phyloP scores from a whole-genome alignment of 495 filamentous ascomycete genomes.

The Podospora pseudopauciseta region DNA sequence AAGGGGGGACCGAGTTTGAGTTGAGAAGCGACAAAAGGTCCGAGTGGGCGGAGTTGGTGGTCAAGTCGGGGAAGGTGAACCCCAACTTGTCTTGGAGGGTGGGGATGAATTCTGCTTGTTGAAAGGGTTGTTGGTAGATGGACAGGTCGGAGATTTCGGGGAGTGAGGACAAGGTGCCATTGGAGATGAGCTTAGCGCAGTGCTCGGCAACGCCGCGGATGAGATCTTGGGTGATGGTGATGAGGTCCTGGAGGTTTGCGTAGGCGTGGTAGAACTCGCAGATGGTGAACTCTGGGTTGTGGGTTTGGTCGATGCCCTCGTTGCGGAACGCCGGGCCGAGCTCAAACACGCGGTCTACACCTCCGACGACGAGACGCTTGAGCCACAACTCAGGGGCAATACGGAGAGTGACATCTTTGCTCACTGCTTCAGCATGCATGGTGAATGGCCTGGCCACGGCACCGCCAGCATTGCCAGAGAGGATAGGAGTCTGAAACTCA shows the following conservation, averaged over 20 bases:
- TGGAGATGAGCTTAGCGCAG: conserved; percentile 48
- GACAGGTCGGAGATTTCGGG: conserved; percentile 45
- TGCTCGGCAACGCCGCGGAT: conserved; percentile 55
- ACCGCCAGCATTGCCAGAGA: conserved; percentile 71
- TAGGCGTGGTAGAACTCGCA: conserved; percentile 96
- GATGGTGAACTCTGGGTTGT: conserved; percentile 97
- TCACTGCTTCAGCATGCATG: conserved; percentile 63
- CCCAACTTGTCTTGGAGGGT: conserved; percentile 64
- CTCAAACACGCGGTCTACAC: conserved; percentile 88
- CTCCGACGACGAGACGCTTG: conserved; percentile 93
- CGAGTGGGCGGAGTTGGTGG: conserved; percentile 47
- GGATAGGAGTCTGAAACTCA: conserved; percentile 86
- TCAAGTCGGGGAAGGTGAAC: conserved; percentile 66
- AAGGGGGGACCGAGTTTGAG: conserved; percentile 43
- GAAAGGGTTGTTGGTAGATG: conserved; percentile 46
- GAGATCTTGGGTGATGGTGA: conserved; percentile 66
- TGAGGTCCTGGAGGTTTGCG: conserved; percentile 71
- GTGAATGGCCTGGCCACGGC: conserved; percentile 88
- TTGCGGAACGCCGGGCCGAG: conserved; percentile 90
- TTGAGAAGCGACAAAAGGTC: conserved; percentile 57
- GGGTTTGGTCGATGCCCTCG: conserved; percentile 91
- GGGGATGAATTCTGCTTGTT: conserved; percentile 74
- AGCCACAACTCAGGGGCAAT: conserved; percentile 94
- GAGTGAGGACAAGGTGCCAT: conserved; percentile 44
- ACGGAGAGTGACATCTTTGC: conserved; percentile 65